Evolutionary conservation across 495 filamentous ascomycete genomes (phyloP), one percentile per base, ranked within the genome.

Genomic region (Lasiosphaeriaceae sp.): DNA sequence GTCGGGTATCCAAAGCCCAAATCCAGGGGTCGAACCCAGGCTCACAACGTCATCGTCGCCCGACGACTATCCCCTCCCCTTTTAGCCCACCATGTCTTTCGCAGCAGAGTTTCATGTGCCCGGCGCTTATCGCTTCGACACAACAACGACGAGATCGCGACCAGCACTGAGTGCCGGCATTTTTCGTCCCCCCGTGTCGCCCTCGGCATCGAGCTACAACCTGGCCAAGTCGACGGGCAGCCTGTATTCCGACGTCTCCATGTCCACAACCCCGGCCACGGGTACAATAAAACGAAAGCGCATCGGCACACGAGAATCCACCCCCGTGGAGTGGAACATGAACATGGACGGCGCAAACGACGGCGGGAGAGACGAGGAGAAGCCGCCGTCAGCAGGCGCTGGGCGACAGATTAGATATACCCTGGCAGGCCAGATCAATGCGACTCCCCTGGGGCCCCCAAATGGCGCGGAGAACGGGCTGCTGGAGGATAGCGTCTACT

Each of bases 151-250:
- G 19, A 55, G 57, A 47, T 52, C 68, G 73, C 70, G 73, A 73
- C 66, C 85, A 35, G 43, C 64, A 16, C 56, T 72, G 3, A 70
- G 61, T 81, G 73, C 80, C 63, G 68, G 81, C 68, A 71, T 92
- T 62, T 92, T 90, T 67, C 87, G 84, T 56, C 81, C 86, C 2
- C 88, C 89, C 4, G 68, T 73, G n/a, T 83, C 87, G 16, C 79
- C 83, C 4, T 85, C 86, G 4, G 75, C 82, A 2, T 82, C 84
- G 8, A 82, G 76, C 23, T 84, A 86, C 9, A 83, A 86, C 60
- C 72, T 81, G 5, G 65, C 69, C 14, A 74, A 73, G 56, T 85
- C 84, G 9, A 82, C 84, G 9, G 71, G 72, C 20, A 85, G 78
- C 43, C 59, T 83, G 21, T 73, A 75, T 35, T 74, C 72, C 21